phyloP scores from a whole-genome alignment of 129 eudicot genomes.

The Escallonia rubra region DNA sequence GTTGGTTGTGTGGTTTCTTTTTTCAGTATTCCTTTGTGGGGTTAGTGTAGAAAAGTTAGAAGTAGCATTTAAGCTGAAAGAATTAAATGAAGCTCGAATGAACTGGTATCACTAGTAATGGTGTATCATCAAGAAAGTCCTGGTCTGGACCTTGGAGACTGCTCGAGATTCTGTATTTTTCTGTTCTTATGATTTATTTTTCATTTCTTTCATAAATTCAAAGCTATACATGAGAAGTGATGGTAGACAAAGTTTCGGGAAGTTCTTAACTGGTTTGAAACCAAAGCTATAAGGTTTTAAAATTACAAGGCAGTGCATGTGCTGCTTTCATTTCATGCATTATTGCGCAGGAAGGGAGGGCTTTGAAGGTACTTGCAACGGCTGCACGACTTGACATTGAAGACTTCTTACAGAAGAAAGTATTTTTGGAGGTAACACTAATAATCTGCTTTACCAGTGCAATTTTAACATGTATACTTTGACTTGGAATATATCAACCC shows the following conservation, averaged over 20 bases:
- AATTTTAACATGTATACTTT: background rate
- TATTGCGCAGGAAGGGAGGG: conserved; percentile 74
- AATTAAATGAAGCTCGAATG: no score
- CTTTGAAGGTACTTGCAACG: conserved; percentile 83
- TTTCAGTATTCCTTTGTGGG: no score
- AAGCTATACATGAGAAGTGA: background rate
- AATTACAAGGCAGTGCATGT: background rate
- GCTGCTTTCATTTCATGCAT: conserved; percentile 3
- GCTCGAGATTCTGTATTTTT: background rate
- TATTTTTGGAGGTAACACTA: conserved; percentile 75
- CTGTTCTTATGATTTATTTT: background rate
- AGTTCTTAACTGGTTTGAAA: background rate
- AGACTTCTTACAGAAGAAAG: conserved; percentile 98
- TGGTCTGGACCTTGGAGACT: background rate
- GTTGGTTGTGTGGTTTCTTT: no score
- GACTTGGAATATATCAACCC: background rate
- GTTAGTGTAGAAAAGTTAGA: no score
- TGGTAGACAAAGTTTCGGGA: background rate
- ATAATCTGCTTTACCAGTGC: background rate
- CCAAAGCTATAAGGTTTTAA: background rate
- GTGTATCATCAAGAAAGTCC: background rate
- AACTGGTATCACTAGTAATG: background rate
- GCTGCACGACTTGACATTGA: conserved; percentile 98
- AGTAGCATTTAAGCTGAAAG: no score
- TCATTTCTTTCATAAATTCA: background rate